A percentile compares a stretch with the other conserved stretches of the same genome.
phyloP scores from a whole-genome alignment of 768 basidiomycete species.

The Butyriboletus loyo region DNA sequence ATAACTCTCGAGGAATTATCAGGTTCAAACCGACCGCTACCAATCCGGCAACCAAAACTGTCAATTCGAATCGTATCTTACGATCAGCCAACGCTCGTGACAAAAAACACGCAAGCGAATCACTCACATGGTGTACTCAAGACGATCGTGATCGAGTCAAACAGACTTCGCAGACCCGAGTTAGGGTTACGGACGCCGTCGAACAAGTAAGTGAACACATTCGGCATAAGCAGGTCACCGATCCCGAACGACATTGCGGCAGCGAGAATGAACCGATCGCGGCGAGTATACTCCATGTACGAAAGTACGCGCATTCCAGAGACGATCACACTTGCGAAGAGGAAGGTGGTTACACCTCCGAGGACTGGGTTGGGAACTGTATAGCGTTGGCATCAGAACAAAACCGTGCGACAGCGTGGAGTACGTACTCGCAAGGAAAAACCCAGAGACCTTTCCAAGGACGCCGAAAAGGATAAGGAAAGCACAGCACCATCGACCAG shows the following conservation, averaged over 20 bases:
- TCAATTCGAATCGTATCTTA: background rate
- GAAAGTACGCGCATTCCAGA: constrained; percentile 72
- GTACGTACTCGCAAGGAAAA: constrained; percentile 69
- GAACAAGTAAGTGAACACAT: constrained; percentile 67
- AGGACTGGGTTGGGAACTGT: constrained; percentile 75
- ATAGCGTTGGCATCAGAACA: background rate
- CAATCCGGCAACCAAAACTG: constrained; percentile 57
- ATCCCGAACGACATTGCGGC: constrained; percentile 68
- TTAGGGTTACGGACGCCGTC: constrained; percentile 53
- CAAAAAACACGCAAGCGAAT: background rate
- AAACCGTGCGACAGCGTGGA: background rate
- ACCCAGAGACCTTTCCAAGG: constrained; percentile 78
- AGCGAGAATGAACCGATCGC: constrained; percentile 68
- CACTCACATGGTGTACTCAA: constrained; percentile 77
- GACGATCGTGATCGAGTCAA: constrained; percentile 77
- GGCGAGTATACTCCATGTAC: constrained; percentile 54
- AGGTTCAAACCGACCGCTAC: constrained; percentile 57
- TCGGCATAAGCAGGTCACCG: constrained; percentile 65
- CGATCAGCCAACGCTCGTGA: background rate
- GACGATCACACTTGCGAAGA: constrained; percentile 72
- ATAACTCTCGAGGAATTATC: constrained; percentile 44
- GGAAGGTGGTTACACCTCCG: constrained; percentile 84
- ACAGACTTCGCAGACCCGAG: constrained; percentile 60
- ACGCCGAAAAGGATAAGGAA: constrained; percentile 81
- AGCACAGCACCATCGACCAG: constrained; percentile 74